A percentile compares a stretch with the other conserved stretches of the same genome.
phyloP scores from a whole-genome alignment of 2,329 filamentous ascomycete species.

The Aspergillus sp. region DNA sequence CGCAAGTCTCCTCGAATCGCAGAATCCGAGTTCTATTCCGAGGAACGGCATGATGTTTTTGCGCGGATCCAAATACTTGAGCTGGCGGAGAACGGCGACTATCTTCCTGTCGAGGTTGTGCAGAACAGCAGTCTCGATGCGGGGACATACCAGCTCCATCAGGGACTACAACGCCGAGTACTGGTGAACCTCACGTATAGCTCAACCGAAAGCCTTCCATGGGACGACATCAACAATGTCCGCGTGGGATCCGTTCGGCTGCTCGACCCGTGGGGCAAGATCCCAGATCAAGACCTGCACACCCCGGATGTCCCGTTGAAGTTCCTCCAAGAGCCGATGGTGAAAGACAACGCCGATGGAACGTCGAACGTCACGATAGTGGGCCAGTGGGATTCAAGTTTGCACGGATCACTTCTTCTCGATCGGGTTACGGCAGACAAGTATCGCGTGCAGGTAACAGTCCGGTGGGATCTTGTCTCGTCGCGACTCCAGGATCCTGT shows the following conservation, averaged over 20 bases:
- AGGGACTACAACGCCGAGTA: conserved; percentile 82
- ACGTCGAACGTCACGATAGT: conserved; percentile 76
- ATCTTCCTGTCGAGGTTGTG: conserved; percentile 84
- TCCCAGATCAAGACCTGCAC: conserved; percentile 64
- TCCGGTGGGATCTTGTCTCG: conserved; percentile 79
- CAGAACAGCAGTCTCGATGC: conserved; percentile 73
- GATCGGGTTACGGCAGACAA: conserved; percentile 89
- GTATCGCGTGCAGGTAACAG: conserved; percentile 77
- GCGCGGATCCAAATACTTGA: conserved; percentile 82
- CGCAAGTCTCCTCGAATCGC: conserved; percentile 61
- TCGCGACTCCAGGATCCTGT: conserved; percentile 79
- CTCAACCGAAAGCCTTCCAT: conserved; percentile 77
- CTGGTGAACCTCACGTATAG: conserved; percentile 84
- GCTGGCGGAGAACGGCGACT: conserved; percentile 81
- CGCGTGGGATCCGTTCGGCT: conserved; percentile 74
- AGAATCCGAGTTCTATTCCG: conserved; percentile 84
- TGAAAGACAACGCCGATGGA: conserved; percentile 80
- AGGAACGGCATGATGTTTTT: conserved; percentile 90
- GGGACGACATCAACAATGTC: conserved; percentile 71
- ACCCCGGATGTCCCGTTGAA: conserved; percentile 68
- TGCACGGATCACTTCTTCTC: conserved; percentile 85
- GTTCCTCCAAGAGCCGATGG: conserved; percentile 64
- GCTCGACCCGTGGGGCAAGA: conserved; percentile 75
- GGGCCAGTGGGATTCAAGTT: conserved; percentile 94
- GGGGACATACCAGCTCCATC: conserved; percentile 91